Percentiles rank a stretch among this genome's conserved stretches.
phyloP scores from a whole-genome alignment of 1,284 basidiomycete genomes.

The Mycosarcoma mackinlayi region DNA sequence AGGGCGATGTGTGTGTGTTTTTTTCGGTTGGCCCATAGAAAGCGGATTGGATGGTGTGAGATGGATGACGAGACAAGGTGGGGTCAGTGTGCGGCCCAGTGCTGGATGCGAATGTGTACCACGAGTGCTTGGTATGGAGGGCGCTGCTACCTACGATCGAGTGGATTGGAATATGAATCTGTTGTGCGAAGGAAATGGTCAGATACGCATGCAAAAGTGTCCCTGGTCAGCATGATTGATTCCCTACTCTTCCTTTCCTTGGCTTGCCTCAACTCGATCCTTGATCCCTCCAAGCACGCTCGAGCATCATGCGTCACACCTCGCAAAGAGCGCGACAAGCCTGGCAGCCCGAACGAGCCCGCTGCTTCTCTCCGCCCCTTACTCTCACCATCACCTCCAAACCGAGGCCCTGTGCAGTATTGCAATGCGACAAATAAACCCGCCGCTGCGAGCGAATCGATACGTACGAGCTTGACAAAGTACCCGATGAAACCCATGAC shows the following conservation, averaged over 20 bases:
- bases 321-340: no score
- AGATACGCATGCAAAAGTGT: no score
- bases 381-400: background rate
- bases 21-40: no score
- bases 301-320: no score
- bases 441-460: no score
- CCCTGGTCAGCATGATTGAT: no score
- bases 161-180: constrained; percentile 68
- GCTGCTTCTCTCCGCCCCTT: background rate
- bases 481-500: constrained; percentile 69
- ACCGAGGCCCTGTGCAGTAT: background rate
- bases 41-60: background rate
- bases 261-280: no score
- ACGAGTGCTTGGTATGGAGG: background rate
- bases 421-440: no score
- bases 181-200: no score
- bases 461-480: constrained; percentile 66
- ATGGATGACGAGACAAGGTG: background rate
- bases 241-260: no score
- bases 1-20: no score
- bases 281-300: no score
- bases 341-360: background rate
- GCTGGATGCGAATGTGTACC: background rate
- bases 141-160: constrained; percentile 62
- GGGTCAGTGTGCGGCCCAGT: background rate